These are phyloP conservation scores for Ophiostoma sp. DNA, from an alignment of 2,329 filamentous ascomycete genomes.

Conservation along the genomic window DNA sequence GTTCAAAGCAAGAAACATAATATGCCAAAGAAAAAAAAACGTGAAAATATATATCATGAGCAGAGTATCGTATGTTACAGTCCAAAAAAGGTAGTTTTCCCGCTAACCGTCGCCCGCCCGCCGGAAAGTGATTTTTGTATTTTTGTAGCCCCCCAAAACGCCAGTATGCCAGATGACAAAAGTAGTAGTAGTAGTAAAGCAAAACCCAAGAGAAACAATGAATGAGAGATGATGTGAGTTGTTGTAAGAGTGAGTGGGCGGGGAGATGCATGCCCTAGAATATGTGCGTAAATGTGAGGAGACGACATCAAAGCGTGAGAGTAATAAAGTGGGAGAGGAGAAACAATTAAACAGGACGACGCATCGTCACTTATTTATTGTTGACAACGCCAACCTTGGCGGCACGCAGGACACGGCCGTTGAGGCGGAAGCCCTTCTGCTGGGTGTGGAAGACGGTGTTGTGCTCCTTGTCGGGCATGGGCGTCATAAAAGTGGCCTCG, in stretches of 20 bases:
- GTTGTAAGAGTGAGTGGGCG: neutral
- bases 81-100: neutral
- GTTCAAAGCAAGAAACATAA: neutral
- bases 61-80: slow-evolving; percentile 30
- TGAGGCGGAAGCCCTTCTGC: slow-evolving; percentile 93
- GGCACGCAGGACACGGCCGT: slow-evolving; percentile 83
- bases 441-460: slow-evolving; percentile 89
- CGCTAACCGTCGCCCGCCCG: neutral
- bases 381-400: slow-evolving; percentile 97
- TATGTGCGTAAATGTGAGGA: neutral
- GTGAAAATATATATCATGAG: slow-evolving; percentile 27
- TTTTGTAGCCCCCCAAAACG: slow-evolving; percentile 26
- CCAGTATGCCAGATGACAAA: slow-evolving; percentile 24
- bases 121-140: neutral
- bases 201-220: neutral
- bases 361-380: slow-evolving; percentile 55
- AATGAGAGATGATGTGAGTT: neutral
- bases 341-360: neutral
- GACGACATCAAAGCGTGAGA: neutral
- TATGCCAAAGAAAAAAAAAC: neutral
- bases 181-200: neutral
- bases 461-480: slow-evolving; percentile 83
- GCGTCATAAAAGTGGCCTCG: slow-evolving; percentile 94
- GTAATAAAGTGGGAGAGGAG: neutral
- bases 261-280: neutral